Evolutionary conservation across 352 stramenopile species (phyloP).

Genomic region (Globisporangium cylindrosporum): DNA sequence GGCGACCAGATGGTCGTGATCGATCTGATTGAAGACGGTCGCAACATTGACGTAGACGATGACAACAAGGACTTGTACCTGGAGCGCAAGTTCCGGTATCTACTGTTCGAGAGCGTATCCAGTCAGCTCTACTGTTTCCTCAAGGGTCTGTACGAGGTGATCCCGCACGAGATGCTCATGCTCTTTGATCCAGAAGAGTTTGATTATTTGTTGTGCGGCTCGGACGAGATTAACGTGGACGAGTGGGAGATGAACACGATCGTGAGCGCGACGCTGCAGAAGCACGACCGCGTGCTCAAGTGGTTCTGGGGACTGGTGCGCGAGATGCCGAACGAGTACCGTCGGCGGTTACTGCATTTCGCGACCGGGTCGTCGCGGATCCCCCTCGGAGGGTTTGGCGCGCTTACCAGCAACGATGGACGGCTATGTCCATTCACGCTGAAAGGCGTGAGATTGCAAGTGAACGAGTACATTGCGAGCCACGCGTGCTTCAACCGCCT

Average conservation of each 20-base stretch:
- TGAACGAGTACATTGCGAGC: neutral
- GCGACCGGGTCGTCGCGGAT: neutral
- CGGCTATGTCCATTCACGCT: neutral
- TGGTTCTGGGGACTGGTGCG: neutral
- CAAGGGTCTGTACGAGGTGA: constrained; percentile 92
- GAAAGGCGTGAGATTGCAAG: neutral
- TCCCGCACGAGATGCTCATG: constrained; percentile 88
- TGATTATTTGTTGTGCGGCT: constrained; percentile 81
- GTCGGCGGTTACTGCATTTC: neutral
- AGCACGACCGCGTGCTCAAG: neutral
- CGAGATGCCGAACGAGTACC: constrained; percentile 1
- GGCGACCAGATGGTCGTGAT: neutral
- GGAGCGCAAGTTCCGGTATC: neutral
- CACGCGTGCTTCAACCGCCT: constrained; percentile 2
- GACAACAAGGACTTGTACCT: neutral
- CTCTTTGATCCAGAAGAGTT: constrained; percentile 94
- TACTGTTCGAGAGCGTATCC: no score
- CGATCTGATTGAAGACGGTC: neutral
- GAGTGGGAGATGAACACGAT: neutral
- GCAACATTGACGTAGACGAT: neutral
- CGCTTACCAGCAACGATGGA: neutral
- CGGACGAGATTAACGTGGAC: constrained; percentile 37
- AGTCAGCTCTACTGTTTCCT: constrained; percentile 56
- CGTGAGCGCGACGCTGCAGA: neutral
- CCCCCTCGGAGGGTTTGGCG: neutral